phyloP scores from a whole-genome alignment of 371 early-diverging fungal genomes.

The Basidiobolus heterosporus region DNA sequence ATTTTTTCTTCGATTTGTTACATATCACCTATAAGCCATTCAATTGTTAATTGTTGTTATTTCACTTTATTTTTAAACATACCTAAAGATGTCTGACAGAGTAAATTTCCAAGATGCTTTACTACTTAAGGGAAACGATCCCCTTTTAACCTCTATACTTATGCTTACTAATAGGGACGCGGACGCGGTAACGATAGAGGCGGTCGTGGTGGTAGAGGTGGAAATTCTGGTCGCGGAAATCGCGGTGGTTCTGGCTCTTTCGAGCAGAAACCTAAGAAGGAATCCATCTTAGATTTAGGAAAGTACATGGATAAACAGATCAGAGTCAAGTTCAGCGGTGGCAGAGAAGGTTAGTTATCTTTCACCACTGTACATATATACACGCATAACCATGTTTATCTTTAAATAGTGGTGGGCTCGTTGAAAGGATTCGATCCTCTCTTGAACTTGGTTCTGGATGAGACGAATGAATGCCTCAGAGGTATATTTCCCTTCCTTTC shows the following conservation, averaged over 20 bases:
- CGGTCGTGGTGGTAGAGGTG: conserved; percentile 30
- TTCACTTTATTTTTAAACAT: too few species aligned
- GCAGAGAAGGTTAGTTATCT: conserved; percentile 67
- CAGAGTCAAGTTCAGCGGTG: conserved; percentile 80
- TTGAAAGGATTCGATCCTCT: conserved; percentile 88
- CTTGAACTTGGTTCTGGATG: conserved; percentile 83
- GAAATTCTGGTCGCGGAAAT: conserved; percentile 23
- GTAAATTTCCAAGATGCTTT: too few species aligned
- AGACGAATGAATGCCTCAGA: conserved; percentile 62
- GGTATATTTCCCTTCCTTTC: conserved; percentile 28
- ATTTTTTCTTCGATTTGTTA: too few species aligned
- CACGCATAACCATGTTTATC: conserved; percentile 2
- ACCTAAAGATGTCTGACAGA: too few species aligned
- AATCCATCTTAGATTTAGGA: conserved; percentile 76
- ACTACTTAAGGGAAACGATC: too few species aligned
- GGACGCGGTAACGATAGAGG: conserved; percentile 25
- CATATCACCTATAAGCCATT: too few species aligned
- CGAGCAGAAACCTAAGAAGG: conserved; percentile 53
- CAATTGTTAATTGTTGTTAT: too few species aligned
- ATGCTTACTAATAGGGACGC: conserved; percentile 4
- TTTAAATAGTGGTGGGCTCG: conserved; percentile 56
- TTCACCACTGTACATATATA: not conserved
- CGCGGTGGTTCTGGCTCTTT: conserved; percentile 20
- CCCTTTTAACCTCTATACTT: not conserved
- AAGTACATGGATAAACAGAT: conserved; percentile 85